These are phyloP conservation scores for Leptoxyphium fumago DNA, from an alignment of 2,329 filamentous ascomycete species.

Conservation along the genomic window DNA sequence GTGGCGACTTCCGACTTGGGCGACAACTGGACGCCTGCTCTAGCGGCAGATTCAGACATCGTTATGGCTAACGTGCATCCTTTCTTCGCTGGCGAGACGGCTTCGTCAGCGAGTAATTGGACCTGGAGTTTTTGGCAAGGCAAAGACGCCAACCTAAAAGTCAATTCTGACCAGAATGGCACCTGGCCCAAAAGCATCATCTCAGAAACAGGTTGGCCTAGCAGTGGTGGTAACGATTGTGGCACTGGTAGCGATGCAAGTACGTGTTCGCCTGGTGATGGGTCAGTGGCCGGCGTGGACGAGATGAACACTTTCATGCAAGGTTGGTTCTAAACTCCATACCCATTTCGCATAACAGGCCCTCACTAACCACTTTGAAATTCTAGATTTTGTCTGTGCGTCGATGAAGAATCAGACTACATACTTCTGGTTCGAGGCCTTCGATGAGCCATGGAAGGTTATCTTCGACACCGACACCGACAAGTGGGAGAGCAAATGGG, in stretches of 20 bases:
- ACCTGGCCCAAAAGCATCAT: constrained; percentile 39
- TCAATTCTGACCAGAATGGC: constrained; percentile 41
- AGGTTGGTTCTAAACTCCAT: constrained; percentile 47
- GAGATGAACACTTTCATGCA: constrained; percentile 79
- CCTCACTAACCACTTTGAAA: neutral
- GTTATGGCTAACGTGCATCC: constrained; percentile 97
- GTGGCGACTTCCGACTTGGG: constrained; percentile 82
- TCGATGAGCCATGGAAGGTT: constrained; percentile 93
- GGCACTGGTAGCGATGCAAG: constrained; percentile 31
- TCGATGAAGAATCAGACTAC: neutral
- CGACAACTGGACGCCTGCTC: constrained; percentile 62
- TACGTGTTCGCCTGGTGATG: constrained; percentile 43
- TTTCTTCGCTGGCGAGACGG: constrained; percentile 72
- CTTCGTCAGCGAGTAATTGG: constrained; percentile 58
- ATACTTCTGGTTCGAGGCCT: constrained; percentile 58
- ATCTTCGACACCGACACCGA: constrained; percentile 47
- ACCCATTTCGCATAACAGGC: constrained; percentile 1
- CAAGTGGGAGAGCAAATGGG: constrained; percentile 93
- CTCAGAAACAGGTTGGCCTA: constrained; percentile 85
- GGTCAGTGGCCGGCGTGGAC: constrained; percentile 61
- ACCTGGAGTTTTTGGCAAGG: constrained; percentile 68
- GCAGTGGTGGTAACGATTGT: constrained; percentile 65
- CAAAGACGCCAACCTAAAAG: constrained; percentile 52
- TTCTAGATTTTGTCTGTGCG: neutral
- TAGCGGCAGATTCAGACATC: constrained; percentile 61